Percentiles rank a stretch among this genome's conserved stretches.
Evolutionary conservation across 441 rosid species (phyloP).

Genomic region (Jatropha podagrica): DNA sequence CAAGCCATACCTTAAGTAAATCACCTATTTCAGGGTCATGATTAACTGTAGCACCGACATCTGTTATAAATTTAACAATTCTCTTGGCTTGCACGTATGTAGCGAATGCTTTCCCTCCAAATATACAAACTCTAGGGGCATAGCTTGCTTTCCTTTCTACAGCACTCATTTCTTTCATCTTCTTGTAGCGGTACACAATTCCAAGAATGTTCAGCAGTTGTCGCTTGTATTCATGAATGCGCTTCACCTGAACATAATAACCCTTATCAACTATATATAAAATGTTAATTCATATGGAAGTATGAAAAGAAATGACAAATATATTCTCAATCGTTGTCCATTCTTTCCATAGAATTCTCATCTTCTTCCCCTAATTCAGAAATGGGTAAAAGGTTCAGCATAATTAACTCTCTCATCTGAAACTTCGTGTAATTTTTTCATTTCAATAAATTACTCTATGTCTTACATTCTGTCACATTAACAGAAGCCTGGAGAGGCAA

Average conservation of each 20-base stretch:
- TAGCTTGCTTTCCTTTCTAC: constrained; percentile 62
- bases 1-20: constrained; percentile 68
- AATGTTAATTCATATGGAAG: background rate
- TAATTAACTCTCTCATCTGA: too few species aligned
- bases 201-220: constrained; percentile 89
- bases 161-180: constrained; percentile 88
- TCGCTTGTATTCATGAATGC: constrained; percentile 96
- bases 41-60: constrained; percentile 86
- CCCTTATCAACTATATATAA: constrained; percentile 5
- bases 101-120: constrained; percentile 96
- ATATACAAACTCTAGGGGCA: constrained; percentile 92
- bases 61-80: constrained; percentile 90
- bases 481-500: constrained; percentile 5
- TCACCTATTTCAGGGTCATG: constrained; percentile 91
- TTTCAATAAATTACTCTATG: too few species aligned
- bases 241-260: constrained; percentile 66
- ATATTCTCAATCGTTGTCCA: background rate
- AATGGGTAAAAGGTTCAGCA: background rate
- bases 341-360: background rate
- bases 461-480: background rate
- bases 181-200: constrained; percentile 87
- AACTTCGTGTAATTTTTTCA: background rate
- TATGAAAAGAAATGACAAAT: constrained; percentile 3
- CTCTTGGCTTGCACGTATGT: constrained; percentile 96
- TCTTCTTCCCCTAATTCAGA: background rate